Base-by-base conservation (phyloP, 257 asterid species). In the Solanum bukasovii region DNA sequence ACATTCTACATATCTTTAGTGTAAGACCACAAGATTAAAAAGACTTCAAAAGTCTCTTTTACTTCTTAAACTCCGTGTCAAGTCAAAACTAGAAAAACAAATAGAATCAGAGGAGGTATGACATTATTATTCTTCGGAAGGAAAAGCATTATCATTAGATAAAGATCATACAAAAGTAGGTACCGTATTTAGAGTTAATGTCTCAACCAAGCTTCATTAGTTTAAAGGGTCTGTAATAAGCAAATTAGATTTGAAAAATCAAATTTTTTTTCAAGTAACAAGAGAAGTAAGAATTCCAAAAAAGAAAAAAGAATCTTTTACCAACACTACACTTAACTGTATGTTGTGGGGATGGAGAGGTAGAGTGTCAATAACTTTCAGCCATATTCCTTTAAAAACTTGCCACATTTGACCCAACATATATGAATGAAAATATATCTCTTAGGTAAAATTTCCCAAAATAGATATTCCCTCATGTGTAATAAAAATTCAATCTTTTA, bases 41-140 rank as follows among this genome's bases (percentile, higher is more conserved):
- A n/a, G 16, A 0, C 3, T 10, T 10, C 18, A 65, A n/a, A 65
- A n/a, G 16, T 0, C 3, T 10, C 0, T n/a, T 65, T n/a, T 2
- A n/a, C 31, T 65, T 10, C 29, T 65, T 65, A n/a, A 23, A n/a
- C 8, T 65, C 8, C 2, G 4, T 65, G 72, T n/a, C 33, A n/a
- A 65, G 72, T n/a, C 33, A 65, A 65, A 65, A 3, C 4, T 0
- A 65, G 1, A 65, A 1, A 65, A 65, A 65, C 16, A 65, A 65
- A 65, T 5, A 10, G 71, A 65, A 65, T 0, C 2, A 5, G 72
- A n/a, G 7, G 21, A 25, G 31, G 9, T 2, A 38, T 38, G n/a
- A 70, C 77, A 70, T 16, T 38, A 5, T 25, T 42, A 78, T 3
- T 2, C n/a, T 40, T 78, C 49, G 25, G 65, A 42, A 78, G 59